These are phyloP conservation scores for Blastobotrys arbuscula DNA, from an alignment of 1,139 yeast species.

Conservation along the genomic window DNA sequence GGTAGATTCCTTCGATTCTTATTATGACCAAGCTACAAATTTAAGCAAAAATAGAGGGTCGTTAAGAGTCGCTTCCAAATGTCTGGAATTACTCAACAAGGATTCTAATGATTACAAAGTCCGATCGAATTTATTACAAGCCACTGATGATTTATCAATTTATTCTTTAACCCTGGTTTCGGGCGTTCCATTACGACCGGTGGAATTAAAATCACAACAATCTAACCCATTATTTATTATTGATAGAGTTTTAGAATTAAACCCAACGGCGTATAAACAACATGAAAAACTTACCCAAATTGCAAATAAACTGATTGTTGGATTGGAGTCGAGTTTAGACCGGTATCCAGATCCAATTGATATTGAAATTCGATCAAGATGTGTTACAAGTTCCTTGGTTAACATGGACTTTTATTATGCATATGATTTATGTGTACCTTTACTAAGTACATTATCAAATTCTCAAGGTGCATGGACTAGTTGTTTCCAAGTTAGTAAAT, in stretches of 20 bases:
- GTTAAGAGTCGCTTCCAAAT: conserved; percentile 29
- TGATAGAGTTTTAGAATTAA: conserved; percentile 30
- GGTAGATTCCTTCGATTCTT: conserved; percentile 25
- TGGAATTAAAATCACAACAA: conserved; percentile 22
- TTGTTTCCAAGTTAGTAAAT: conserved; percentile 55
- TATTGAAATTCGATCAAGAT: conserved; percentile 39
- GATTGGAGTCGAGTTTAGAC: conserved; percentile 11
- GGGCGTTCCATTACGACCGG: conserved; percentile 29
- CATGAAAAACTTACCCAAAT: conserved; percentile 25
- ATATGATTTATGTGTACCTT: conserved; percentile 38
- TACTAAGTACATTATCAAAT: conserved; percentile 19
- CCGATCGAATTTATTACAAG: conserved; percentile 26
- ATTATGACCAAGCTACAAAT: conserved; percentile 31
- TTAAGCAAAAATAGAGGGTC: conserved; percentile 29
- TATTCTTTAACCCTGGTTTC: conserved; percentile 29
- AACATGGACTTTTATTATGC: conserved; percentile 50
- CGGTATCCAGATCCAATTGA: conserved; percentile 15
- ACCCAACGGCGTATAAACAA: conserved; percentile 29
- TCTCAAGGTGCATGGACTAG: conserved; percentile 50
- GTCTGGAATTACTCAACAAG: conserved; percentile 19
- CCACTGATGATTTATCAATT: conserved; percentile 28
- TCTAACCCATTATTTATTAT: conserved; percentile 29
- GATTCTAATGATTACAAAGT: conserved; percentile 15
- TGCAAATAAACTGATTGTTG: conserved; percentile 22
- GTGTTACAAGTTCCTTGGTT: conserved; percentile 51